Conservation (phyloP, 495 filamentous ascomycete genomes). For the Aspergillus avenaceus region DNA sequence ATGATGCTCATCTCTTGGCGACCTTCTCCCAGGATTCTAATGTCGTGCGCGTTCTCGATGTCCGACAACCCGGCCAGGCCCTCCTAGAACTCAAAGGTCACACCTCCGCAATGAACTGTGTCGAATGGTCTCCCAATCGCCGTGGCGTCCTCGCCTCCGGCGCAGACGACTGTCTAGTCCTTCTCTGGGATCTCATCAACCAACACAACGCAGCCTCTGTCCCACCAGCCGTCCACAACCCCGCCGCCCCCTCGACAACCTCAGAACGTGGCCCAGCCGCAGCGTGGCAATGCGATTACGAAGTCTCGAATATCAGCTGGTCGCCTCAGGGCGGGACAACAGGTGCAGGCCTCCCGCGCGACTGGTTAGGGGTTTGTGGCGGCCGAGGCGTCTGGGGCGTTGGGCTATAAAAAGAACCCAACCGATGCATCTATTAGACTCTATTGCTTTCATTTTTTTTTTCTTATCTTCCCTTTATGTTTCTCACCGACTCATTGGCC, state of each 20-base stretch:
- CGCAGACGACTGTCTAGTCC: constrained; percentile 83
- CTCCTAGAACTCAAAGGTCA: constrained; percentile 94
- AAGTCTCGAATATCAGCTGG: constrained; percentile 94
- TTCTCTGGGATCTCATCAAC: constrained; percentile 91
- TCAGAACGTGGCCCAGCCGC: constrained; percentile 65
- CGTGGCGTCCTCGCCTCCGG: constrained; percentile 88
- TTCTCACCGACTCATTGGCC: too few species aligned
- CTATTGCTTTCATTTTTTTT: constrained; percentile 1
- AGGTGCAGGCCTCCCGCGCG: constrained; percentile 61
- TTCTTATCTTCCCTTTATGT: constrained; percentile 5
- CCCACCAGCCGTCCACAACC: constrained; percentile 26
- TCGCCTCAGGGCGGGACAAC: constrained; percentile 72
- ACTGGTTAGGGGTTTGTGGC: constrained; percentile 92
- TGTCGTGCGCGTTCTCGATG: constrained; percentile 91
- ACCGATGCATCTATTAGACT: constrained; percentile 11
- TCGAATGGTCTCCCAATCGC: constrained; percentile 90
- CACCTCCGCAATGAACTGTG: constrained; percentile 75
- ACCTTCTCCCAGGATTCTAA: constrained; percentile 94
- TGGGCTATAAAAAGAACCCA: constrained; percentile 46
- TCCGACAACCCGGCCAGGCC: constrained; percentile 93
- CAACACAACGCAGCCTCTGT: constrained; percentile 52
- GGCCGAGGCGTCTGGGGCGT: constrained; percentile 92
- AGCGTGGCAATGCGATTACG: constrained; percentile 92
- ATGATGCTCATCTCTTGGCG: constrained; percentile 91
- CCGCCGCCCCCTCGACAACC: constrained; percentile 33